phyloP scores from a whole-genome alignment of 192 early-diverging fungal genomes.

The Phlyctochytrium planicorne region DNA sequence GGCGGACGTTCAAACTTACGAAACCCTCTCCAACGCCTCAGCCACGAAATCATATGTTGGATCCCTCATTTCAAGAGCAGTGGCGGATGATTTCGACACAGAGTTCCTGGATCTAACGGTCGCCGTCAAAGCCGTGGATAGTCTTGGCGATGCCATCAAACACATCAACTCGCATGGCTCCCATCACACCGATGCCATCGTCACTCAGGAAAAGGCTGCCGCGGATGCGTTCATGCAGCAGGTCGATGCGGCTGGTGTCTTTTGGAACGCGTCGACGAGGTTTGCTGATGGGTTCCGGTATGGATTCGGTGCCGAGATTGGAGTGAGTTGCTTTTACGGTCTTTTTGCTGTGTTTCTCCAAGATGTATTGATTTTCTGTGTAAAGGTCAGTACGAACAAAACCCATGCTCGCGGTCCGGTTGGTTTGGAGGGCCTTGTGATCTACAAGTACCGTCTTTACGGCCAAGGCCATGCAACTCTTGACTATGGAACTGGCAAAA shows the following conservation, averaged over 20 bases:
- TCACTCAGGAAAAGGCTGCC: conserved; percentile 70
- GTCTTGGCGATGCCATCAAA: conserved; percentile 74
- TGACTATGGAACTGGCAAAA: conserved; percentile 78
- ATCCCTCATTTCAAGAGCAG: conserved; percentile 26
- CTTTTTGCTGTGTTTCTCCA: neutral
- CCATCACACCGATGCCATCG: conserved; percentile 95
- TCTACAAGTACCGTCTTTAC: conserved; percentile 92
- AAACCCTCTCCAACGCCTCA: conserved; percentile 26
- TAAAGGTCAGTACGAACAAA: conserved; percentile 90
- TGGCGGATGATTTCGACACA: conserved; percentile 74
- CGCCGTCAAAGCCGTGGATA: conserved; percentile 75
- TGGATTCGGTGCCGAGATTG: conserved; percentile 98
- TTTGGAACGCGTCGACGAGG: conserved; percentile 94
- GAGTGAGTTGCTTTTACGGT: conserved; percentile 45
- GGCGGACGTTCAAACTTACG: conserved; percentile 53
- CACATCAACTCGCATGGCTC: conserved; percentile 94
- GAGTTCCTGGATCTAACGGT: conserved; percentile 89
- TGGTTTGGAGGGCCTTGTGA: conserved; percentile 94
- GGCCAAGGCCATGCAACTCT: conserved; percentile 81
- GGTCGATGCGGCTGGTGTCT: conserved; percentile 97
- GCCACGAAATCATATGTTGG: conserved; percentile 7
- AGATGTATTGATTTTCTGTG: neutral
- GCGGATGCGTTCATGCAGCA: conserved; percentile 86
- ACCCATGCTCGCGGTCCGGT: conserved; percentile 98
- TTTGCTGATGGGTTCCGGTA: conserved; percentile 98